A percentile compares a stretch with the other conserved stretches of the same genome.
Evolutionary conservation across 1,284 basidiomycete species (phyloP).

Genomic region (Hymenochaete sp.): DNA sequence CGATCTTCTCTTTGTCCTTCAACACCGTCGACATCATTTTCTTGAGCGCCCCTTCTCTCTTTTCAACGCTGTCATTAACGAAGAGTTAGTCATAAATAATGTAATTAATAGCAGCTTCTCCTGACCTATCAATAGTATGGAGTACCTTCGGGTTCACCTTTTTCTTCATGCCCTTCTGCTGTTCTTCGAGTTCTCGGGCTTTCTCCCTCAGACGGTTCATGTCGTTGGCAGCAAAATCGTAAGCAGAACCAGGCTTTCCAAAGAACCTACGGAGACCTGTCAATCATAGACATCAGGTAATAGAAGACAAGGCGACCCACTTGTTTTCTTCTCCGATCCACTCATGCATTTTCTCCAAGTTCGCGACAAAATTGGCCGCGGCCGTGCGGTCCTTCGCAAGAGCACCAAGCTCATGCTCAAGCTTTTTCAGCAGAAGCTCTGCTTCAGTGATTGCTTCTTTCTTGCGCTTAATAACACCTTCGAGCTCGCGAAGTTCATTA

Average conservation of each 20-base stretch:
- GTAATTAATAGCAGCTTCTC: conserved; percentile 4
- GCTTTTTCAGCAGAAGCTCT: conserved; percentile 58
- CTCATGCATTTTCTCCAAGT: conserved; percentile 73
- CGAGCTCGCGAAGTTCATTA: conserved; percentile 77
- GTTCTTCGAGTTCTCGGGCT: conserved; percentile 70
- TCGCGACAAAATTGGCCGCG: conserved; percentile 37
- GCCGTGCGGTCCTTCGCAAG: conserved; percentile 46
- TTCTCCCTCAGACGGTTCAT: conserved; percentile 56
- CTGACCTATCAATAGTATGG: conserved; percentile 91
- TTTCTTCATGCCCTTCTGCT: conserved; percentile 85
- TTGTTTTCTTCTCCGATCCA: conserved; percentile 88
- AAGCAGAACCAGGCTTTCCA: conserved; percentile 73
- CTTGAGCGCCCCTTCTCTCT: conserved; percentile 80
- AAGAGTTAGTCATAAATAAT: conserved; percentile 1
- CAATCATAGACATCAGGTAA: not conserved
- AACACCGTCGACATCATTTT: conserved; percentile 87
- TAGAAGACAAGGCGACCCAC: conserved; percentile 37
- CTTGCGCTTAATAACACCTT: conserved; percentile 74
- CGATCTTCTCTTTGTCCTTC: conserved; percentile 94
- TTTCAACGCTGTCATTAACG: conserved; percentile 70
- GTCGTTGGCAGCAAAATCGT: conserved; percentile 77
- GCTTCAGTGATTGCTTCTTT: conserved; percentile 67
- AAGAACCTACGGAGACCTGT: conserved; percentile 48
- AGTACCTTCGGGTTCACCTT: conserved; percentile 95
- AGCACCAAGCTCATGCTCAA: conserved; percentile 44